These are phyloP conservation scores for Colletotrichum graminicola DNA, from an alignment of 2,329 filamentous ascomycete species.

Conservation along the genomic window DNA sequence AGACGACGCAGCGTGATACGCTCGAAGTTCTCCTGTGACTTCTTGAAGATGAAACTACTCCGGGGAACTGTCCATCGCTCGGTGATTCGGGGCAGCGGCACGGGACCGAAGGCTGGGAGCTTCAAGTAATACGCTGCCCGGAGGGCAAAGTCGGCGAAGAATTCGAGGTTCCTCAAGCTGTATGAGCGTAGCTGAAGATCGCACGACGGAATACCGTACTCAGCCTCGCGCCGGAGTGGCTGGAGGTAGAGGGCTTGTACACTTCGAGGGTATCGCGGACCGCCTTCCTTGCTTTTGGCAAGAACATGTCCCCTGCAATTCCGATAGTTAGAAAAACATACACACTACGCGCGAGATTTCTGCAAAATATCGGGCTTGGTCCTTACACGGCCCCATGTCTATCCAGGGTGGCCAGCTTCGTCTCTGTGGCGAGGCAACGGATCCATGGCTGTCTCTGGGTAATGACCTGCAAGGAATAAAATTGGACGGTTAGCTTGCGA, in stretches of 20 bases:
- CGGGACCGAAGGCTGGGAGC: conserved; percentile 85
- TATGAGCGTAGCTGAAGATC: conserved; percentile 95
- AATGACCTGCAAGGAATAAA: conserved; percentile 1
- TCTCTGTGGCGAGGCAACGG: conserved; percentile 21
- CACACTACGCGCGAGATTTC: neutral
- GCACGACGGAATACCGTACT: conserved; percentile 85
- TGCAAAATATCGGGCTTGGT: neutral
- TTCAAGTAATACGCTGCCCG: conserved; percentile 94
- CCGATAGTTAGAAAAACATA: neutral
- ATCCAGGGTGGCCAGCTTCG: neutral
- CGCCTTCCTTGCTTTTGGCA: conserved; percentile 10
- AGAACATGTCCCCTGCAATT: neutral
- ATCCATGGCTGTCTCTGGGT: conserved; percentile 19
- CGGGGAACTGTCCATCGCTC: conserved; percentile 96
- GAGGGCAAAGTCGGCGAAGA: conserved; percentile 94
- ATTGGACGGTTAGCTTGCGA: conserved; percentile 6
- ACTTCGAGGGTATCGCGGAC: conserved; percentile 75
- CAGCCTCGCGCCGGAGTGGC: conserved; percentile 80
- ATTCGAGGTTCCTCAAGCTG: conserved; percentile 88
- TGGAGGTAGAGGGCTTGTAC: conserved; percentile 89
- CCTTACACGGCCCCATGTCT: conserved; percentile 3
- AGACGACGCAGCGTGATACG: conserved; percentile 86
- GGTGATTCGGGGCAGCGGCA: conserved; percentile 86
- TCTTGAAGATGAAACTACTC: conserved; percentile 94
- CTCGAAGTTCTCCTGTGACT: conserved; percentile 98